phyloP scores from a whole-genome alignment of 2,329 filamentous ascomycete genomes.

The Emydomyces testavorans region DNA sequence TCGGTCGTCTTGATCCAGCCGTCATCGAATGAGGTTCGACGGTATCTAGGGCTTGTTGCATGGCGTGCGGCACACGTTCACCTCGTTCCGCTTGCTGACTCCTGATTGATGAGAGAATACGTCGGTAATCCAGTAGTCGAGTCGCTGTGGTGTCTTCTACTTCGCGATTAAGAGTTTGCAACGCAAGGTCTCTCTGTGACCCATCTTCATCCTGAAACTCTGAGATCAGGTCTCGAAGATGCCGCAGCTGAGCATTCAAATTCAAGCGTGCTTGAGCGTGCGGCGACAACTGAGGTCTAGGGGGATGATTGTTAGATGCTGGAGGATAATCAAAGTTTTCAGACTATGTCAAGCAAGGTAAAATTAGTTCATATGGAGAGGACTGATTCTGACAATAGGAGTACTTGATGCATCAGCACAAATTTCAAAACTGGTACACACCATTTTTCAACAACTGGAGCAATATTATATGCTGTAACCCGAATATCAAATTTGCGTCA shows the following conservation, averaged over 20 bases:
- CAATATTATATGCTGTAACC: too few relatives aligned
- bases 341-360: background rate
- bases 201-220: background rate
- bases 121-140: background rate
- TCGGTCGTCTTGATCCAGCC: slow-evolving; percentile 8
- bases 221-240: slow-evolving; percentile 8
- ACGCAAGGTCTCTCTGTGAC: slow-evolving; percentile 17
- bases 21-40: background rate
- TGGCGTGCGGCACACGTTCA: background rate
- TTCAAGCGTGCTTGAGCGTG: background rate
- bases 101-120: background rate
- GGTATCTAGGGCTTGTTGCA: background rate
- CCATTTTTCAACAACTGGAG: too few relatives aligned
- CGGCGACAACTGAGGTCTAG: background rate
- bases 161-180: slow-evolving; percentile 33
- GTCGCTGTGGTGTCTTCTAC: slow-evolving; percentile 21
- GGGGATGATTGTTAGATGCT: background rate
- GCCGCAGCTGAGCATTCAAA: slow-evolving; percentile 6
- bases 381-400: background rate
- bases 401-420: background rate
- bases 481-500: too few relatives aligned
- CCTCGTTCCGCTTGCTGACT: background rate
- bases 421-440: background rate
- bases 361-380: slow-evolving; percentile 1
- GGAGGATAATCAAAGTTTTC: background rate